These are phyloP conservation scores for Avicennia marina DNA, from an alignment of 257 asterid genomes.

Conservation along the genomic window DNA sequence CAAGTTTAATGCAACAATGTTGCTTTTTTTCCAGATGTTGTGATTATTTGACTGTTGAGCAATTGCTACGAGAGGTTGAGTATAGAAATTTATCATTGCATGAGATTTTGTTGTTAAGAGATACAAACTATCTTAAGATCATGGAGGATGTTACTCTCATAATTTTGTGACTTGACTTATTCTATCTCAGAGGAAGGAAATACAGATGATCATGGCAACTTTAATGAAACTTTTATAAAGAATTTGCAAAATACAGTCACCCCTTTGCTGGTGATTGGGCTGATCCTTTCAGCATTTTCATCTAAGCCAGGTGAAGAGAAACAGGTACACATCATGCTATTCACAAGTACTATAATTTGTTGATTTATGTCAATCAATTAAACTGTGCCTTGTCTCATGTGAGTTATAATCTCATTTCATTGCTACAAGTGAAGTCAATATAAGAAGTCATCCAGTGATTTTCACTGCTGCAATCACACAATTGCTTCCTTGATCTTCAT, in stretches of 20 bases:
- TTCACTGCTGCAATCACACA: background rate
- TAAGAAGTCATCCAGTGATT: background rate
- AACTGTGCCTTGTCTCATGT: background rate
- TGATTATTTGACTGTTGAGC: too few relatives aligned
- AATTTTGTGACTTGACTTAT: constrained; percentile 7
- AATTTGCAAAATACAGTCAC: constrained; percentile 33
- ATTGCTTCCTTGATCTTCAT: background rate
- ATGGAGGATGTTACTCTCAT: background rate
- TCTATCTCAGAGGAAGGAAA: constrained; percentile 53
- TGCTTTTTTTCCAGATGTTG: too few relatives aligned
- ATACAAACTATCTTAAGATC: too few relatives aligned
- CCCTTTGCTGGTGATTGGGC: constrained; percentile 37
- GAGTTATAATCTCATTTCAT: background rate
- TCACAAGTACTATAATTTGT: constrained; percentile 1
- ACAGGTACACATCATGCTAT: constrained; percentile 39
- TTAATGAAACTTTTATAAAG: constrained; percentile 23
- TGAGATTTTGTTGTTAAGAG: background rate
- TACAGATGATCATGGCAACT: constrained; percentile 36
- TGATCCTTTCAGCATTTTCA: constrained; percentile 34
- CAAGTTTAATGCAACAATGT: too few relatives aligned
- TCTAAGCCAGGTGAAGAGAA: constrained; percentile 42
- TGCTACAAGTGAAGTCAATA: background rate
- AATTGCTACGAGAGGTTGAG: too few relatives aligned
- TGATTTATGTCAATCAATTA: background rate
- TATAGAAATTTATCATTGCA: too few relatives aligned